Evolutionary conservation across 1,139 yeast genomes (phyloP).

Genomic region (Candida sanyaensis): DNA sequence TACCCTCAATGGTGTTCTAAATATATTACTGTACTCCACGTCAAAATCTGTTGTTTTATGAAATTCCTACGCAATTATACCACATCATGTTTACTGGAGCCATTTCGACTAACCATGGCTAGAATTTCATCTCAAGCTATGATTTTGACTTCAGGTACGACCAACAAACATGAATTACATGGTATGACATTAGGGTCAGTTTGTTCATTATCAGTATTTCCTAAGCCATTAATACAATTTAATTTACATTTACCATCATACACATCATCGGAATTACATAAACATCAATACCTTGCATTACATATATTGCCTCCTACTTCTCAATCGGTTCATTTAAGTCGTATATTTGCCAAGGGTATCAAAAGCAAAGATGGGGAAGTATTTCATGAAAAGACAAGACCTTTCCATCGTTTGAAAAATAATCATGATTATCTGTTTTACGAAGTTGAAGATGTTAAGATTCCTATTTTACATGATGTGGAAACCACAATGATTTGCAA

Average conservation of each 20-base stretch:
- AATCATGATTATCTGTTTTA: constrained; percentile 11
- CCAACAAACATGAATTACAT: constrained; percentile 30
- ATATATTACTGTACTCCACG: background rate
- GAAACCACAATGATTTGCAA: constrained; percentile 69
- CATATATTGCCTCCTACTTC: constrained; percentile 67
- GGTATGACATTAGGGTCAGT: constrained; percentile 87
- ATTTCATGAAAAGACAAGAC: constrained; percentile 52
- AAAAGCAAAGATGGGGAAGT: constrained; percentile 39
- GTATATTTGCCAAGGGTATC: constrained; percentile 63
- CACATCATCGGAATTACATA: constrained; percentile 66
- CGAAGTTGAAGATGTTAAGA: constrained; percentile 27
- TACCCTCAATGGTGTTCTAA: no score
- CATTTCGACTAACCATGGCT: constrained; percentile 39
- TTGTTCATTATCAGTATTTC: constrained; percentile 72
- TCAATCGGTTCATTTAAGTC: constrained; percentile 53
- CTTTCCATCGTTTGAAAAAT: constrained; percentile 38
- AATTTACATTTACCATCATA: constrained; percentile 82
- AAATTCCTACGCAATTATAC: constrained; percentile 1
- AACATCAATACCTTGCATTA: constrained; percentile 57
- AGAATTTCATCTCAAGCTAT: constrained; percentile 46
- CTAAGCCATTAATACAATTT: constrained; percentile 75
- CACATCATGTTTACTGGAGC: constrained; percentile 9
- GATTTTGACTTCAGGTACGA: constrained; percentile 31
- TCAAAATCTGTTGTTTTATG: background rate
- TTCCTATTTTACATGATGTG: constrained; percentile 63